Base-by-base conservation (phyloP, 305 asterid species). In the Andrographis paniculata region DNA sequence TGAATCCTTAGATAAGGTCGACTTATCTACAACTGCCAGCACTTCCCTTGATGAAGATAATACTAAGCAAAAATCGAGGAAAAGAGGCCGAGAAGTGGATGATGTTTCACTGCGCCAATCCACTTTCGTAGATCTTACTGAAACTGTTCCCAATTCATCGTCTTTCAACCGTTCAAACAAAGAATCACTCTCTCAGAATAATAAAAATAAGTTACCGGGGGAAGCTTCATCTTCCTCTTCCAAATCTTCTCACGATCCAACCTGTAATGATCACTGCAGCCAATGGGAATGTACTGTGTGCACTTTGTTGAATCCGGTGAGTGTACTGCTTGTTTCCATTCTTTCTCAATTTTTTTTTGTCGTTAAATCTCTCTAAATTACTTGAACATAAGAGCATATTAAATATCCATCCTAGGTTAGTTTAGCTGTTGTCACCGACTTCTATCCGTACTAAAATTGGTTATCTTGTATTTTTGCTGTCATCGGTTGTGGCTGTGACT, bases 261-360 rank as follows among this genome's bases (percentile, higher is more conserved):
- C 40, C 41, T 63, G 41, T n/a, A 27, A 28, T 36, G 56, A 45
- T 14, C 60, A 53, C 37, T 52, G 56, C 46, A 62, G 63, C 11
- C 40, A 62, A 53, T 85, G 98, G 98, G 78, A 76, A 56, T 89
- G 98, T 53, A 43, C 56, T 19, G 48, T 62, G 43, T 89, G 98
- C 93, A 85, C 98, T 40, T 70, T 89, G 73, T 59, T 89, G 70
- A 89, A 89, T 51, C 79, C 93, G 14, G 94, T 85, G 68, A 70
- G 94, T 63, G 47, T 55, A 35, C 55, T 39, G 49, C 18, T 45
- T 38, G 24, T 33, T 33, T 33, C 9, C 41, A 33, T 9, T 22
- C 40, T 20, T 13, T 33, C 42, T 17, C 20, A 17, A 35, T 58
- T 59, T 39, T 49, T 13, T 45, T 38, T 24, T 37, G 22, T 37